These are phyloP conservation scores for Ceratocystiopsis sp. DNA, from an alignment of 2,329 filamentous ascomycete genomes.

Conservation along the genomic window DNA sequence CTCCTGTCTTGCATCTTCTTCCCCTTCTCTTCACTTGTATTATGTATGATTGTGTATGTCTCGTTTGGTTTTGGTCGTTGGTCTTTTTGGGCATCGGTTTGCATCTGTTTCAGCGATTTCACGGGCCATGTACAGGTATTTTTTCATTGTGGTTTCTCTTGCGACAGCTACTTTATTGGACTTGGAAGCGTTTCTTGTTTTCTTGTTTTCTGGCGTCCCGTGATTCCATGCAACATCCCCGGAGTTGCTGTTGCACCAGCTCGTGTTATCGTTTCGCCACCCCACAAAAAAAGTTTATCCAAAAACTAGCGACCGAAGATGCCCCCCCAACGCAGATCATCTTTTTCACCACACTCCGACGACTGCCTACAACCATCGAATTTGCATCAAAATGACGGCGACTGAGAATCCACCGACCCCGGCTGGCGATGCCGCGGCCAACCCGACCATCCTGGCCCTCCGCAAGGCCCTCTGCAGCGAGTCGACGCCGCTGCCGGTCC, in stretches of 20 bases:
- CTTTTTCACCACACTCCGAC: no score
- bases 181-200: not conserved
- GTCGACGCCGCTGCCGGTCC: conserved; percentile 62
- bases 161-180: not conserved
- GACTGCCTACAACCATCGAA: no score
- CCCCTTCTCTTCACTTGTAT: not conserved
- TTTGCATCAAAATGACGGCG: conserved; percentile 11
- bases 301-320: not conserved
- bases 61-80: not conserved
- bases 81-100: not conserved
- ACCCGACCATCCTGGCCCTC: conserved; percentile 40
- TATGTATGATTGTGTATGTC: not conserved
- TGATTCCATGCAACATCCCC: no score
- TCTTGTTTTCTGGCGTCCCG: not conserved
- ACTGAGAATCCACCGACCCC: conserved; percentile 8
- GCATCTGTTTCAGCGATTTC: not conserved
- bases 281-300: not conserved
- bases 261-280: not conserved
- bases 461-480: conserved; percentile 69
- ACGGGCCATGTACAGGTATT: not conserved
- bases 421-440: conserved; percentile 1
- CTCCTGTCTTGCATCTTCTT: not conserved
- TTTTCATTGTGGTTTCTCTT: no score
- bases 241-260: no score
- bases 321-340: not conserved